Conservation (phyloP, 306 rosid genomes). For the Lathyrus tuberosus region DNA sequence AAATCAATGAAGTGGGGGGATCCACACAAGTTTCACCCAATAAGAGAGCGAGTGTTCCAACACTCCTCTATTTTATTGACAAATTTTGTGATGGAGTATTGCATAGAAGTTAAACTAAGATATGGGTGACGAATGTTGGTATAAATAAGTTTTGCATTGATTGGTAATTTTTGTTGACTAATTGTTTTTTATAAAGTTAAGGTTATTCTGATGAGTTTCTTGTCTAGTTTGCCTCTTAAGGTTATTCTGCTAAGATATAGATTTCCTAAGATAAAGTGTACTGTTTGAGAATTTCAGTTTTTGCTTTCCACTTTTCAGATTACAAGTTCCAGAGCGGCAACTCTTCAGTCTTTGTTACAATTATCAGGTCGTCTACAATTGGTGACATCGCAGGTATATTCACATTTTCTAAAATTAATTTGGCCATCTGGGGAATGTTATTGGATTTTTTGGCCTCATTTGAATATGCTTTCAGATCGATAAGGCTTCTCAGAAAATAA, state of each 20-base stretch:
- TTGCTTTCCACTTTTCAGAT: conserved; percentile 49
- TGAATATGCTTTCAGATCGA: conserved; percentile 56
- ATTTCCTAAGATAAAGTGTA: conserved; percentile 10
- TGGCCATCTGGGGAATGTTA: conserved; percentile 19
- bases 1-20: too few species aligned
- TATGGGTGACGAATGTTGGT: too few species aligned
- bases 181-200: conserved; percentile 2
- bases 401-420: conserved; percentile 27
- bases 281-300: conserved; percentile 19
- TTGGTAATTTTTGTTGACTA: conserved; percentile 11
- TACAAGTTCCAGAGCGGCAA: conserved; percentile 62
- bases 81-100: conserved; percentile 7
- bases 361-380: conserved; percentile 88
- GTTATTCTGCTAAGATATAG: conserved; percentile 13
- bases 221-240: conserved; percentile 17
- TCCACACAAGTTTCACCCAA: too few species aligned
- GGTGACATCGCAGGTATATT: conserved; percentile 74
- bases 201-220: conserved; percentile 21
- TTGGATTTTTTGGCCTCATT: conserved; percentile 28
- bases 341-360: conserved; percentile 69
- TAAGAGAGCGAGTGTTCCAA: too few species aligned
- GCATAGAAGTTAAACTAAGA: neutral
- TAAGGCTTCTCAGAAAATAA: conserved; percentile 58
- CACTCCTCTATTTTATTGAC: neutral
- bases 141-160: conserved; percentile 8